Conservation (phyloP, 768 basidiomycete species). For the Suillus subalutaceus region DNA sequence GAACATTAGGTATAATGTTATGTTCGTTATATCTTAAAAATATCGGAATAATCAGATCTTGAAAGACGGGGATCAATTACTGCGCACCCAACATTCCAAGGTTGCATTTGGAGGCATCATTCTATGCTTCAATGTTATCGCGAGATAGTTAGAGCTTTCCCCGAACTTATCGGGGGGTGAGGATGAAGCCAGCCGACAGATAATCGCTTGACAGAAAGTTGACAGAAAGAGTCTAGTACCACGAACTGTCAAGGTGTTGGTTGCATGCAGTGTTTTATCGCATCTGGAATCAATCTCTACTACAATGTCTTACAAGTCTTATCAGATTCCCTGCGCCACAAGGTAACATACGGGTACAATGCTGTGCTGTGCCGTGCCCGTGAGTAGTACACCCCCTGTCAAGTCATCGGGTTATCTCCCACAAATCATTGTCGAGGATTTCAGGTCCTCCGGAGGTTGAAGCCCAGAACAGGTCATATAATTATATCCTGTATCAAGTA, state of each 20-base stretch:
- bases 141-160: neutral
- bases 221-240: conserved; percentile 30
- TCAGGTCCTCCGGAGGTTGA: conserved; percentile 91
- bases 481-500: neutral
- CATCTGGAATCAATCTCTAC: neutral
- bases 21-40: neutral
- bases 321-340: neutral
- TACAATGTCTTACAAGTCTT: neutral
- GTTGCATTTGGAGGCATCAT: neutral
- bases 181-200: neutral
- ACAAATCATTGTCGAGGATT: conserved; percentile 86
- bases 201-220: neutral
- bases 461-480: conserved; percentile 91
- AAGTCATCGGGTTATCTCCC: conserved; percentile 73
- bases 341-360: neutral
- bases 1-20: neutral
- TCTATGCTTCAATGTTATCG: neutral
- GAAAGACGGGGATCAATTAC: neutral
- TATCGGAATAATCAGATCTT: neutral
- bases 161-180: neutral
- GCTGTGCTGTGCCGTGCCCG: neutral
- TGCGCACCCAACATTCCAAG: neutral
- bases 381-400: neutral
- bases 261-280: neutral
- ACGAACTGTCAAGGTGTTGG: conserved; percentile 73